Evolutionary conservation across 495 filamentous ascomycete genomes (phyloP).

Genomic region (Trichoderma reesei): DNA sequence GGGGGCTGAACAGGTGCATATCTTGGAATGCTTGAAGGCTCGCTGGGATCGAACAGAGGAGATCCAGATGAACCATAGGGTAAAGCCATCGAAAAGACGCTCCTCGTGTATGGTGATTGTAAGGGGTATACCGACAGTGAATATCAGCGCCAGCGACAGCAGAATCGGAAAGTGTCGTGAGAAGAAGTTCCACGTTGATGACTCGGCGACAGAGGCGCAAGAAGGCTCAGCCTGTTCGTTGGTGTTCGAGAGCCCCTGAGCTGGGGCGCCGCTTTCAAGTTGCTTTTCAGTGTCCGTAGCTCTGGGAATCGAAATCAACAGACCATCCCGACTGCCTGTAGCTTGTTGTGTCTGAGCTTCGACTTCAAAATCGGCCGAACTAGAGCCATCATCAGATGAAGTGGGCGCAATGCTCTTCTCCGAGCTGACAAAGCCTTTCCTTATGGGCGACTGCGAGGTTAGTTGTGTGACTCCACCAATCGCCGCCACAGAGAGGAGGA

Average conservation of each 20-base stretch:
- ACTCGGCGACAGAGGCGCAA: no score
- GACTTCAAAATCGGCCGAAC: not conserved
- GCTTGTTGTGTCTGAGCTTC: not conserved
- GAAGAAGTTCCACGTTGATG: conserved; percentile 3
- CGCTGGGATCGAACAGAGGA: conserved; percentile 29
- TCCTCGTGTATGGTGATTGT: conserved; percentile 18
- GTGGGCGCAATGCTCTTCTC: not conserved
- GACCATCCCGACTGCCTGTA: not conserved
- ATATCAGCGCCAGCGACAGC: conserved; percentile 18
- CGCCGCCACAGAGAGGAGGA: not conserved
- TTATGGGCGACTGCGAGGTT: not conserved
- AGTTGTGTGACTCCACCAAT: conserved; percentile 1
- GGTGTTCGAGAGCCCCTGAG: not conserved
- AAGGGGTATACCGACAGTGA: conserved; percentile 22
- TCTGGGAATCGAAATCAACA: not conserved
- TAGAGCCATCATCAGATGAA: not conserved
- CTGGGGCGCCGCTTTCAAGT: not conserved
- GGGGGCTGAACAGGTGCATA: conserved; percentile 15
- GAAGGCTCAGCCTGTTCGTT: not conserved
- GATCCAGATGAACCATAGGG: conserved; percentile 32
- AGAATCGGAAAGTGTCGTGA: conserved; percentile 17
- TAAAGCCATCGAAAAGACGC: conserved; percentile 25
- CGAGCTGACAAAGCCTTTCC: not conserved
- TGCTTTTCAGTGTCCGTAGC: not conserved
- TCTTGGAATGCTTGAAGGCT: conserved; percentile 19